These are phyloP conservation scores for Colletotrichum higginsianum DNA, from an alignment of 2,329 filamentous ascomycete species.

Conservation along the genomic window DNA sequence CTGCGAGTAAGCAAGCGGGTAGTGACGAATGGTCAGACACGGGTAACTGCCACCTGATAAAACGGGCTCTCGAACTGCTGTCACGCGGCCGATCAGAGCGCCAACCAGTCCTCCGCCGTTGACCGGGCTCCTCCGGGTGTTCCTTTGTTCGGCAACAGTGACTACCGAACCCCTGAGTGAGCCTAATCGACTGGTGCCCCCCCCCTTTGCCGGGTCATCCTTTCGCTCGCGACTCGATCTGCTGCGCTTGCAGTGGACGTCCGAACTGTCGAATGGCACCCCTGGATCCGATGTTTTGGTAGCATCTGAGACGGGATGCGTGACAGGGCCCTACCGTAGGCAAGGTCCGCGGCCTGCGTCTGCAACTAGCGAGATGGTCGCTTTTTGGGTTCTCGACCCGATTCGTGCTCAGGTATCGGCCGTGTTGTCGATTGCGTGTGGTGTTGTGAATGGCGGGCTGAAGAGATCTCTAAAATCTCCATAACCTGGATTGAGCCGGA, in stretches of 20 bases:
- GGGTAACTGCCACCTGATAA: background rate
- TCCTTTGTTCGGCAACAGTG: background rate
- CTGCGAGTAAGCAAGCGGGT: background rate
- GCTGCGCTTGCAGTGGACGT: background rate
- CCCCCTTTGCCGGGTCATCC: background rate
- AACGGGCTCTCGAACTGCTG: background rate
- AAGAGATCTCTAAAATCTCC: background rate
- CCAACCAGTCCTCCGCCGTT: background rate
- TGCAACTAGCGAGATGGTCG: background rate
- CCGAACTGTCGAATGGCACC: constrained; percentile 30
- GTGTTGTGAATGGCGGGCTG: background rate
- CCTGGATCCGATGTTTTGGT: constrained; percentile 25
- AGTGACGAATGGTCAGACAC: background rate
- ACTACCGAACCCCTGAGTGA: background rate
- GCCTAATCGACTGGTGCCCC: background rate
- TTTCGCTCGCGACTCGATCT: background rate
- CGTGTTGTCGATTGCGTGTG: too few relatives aligned
- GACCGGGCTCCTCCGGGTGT: constrained; percentile 12
- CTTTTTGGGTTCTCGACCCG: background rate
- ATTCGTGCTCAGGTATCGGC: too few relatives aligned
- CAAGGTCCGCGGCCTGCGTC: background rate
- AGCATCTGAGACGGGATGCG: constrained; percentile 25
- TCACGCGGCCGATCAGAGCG: background rate
- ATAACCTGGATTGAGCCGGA: background rate
- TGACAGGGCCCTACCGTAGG: constrained; percentile 27